These are phyloP conservation scores for Plasmodium cynomolgi DNA, from an alignment of 169 alveolate species.

Conservation along the genomic window DNA sequence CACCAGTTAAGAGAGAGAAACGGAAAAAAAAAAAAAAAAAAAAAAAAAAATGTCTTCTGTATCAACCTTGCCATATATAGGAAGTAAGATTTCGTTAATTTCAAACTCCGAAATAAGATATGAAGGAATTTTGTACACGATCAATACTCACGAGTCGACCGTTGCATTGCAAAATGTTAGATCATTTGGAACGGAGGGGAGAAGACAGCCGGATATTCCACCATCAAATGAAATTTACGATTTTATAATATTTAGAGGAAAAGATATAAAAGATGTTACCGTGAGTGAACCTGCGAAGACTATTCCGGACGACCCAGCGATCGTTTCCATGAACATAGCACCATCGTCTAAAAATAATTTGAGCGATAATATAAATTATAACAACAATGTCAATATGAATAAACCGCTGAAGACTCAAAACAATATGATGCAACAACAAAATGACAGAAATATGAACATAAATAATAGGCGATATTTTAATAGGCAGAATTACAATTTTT, in stretches of 20 bases:
- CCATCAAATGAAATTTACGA: slow-evolving; percentile 87
- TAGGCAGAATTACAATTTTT: slow-evolving; percentile 40
- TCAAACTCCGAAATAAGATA: slow-evolving; percentile 88
- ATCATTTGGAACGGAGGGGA: slow-evolving; percentile 92
- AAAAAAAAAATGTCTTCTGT: slow-evolving; percentile 70
- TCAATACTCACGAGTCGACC: slow-evolving; percentile 88
- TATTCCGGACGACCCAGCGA: slow-evolving; percentile 77
- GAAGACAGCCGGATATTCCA: slow-evolving; percentile 88
- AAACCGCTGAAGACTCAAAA: slow-evolving; percentile 39
- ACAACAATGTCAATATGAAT: slow-evolving; percentile 54
- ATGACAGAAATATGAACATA: slow-evolving; percentile 60
- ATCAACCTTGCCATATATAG: slow-evolving; percentile 85
- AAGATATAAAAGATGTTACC: slow-evolving; percentile 87
- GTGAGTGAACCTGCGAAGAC: slow-evolving; percentile 83
- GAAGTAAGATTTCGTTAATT: slow-evolving; percentile 83
- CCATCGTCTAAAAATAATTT: slow-evolving; percentile 58
- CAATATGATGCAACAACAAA: slow-evolving; percentile 33
- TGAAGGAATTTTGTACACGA: slow-evolving; percentile 89
- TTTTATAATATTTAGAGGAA: slow-evolving; percentile 87
- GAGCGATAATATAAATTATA: slow-evolving; percentile 61
- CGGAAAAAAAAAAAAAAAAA: background rate
- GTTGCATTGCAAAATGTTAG: slow-evolving; percentile 90
- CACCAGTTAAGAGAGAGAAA: background rate
- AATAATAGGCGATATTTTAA: slow-evolving; percentile 64
- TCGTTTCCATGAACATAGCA: slow-evolving; percentile 71